phyloP scores from a whole-genome alignment of 2,329 filamentous ascomycete species.

The Podosphaera fusca region DNA sequence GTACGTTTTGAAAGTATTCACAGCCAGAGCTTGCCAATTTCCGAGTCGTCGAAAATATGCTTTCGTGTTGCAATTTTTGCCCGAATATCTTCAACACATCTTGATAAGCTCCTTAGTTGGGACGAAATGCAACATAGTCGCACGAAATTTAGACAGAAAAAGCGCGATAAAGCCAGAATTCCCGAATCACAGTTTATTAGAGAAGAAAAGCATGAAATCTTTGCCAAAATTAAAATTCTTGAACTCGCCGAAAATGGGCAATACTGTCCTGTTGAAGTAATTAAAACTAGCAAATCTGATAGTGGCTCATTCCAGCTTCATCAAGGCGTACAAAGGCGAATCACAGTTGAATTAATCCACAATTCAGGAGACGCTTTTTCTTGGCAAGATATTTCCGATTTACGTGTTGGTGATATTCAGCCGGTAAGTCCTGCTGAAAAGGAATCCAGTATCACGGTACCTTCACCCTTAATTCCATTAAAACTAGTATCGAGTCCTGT shows the following conservation, averaged over 20 bases:
- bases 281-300: slow-evolving; percentile 65
- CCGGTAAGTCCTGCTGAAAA: slow-evolving; percentile 71
- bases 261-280: slow-evolving; percentile 79
- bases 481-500: slow-evolving; percentile 57
- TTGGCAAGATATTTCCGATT: slow-evolving; percentile 60
- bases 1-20: slow-evolving; percentile 94
- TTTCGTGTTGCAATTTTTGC: slow-evolving; percentile 81
- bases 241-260: slow-evolving; percentile 81
- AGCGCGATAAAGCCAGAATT: slow-evolving; percentile 37
- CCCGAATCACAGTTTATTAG: slow-evolving; percentile 82
- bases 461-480: slow-evolving; percentile 50
- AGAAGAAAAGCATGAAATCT: slow-evolving; percentile 82
- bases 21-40: slow-evolving; percentile 82
- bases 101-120: slow-evolving; percentile 95
- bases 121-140: slow-evolving; percentile 84
- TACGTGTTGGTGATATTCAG: slow-evolving; percentile 61
- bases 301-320: slow-evolving; percentile 85
- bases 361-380: slow-evolving; percentile 71
- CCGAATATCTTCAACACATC: slow-evolving; percentile 73
- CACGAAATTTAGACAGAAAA: slow-evolving; percentile 28
- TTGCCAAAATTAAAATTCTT: slow-evolving; percentile 68
- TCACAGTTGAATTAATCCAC: slow-evolving; percentile 74
- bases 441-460: slow-evolving; percentile 52
- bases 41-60: slow-evolving; percentile 48
- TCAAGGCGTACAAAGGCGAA: slow-evolving; percentile 74